phyloP scores from a whole-genome alignment of 345 rosid species.

The Boechera divaricarpa region DNA sequence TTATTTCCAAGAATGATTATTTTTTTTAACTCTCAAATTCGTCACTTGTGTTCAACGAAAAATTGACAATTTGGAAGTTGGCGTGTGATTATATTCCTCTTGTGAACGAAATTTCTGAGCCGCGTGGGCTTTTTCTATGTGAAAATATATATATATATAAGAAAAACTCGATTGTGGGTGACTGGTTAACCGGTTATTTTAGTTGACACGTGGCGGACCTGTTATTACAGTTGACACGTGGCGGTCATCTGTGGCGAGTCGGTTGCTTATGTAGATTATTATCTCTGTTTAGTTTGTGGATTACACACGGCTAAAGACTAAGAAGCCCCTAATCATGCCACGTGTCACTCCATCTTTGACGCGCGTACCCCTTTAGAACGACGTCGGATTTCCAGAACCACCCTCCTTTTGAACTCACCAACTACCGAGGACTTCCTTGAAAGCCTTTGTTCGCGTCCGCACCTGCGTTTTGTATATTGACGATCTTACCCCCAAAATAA shows the following conservation, averaged over 20 bases:
- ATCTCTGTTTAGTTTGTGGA: slow-evolving; percentile 35
- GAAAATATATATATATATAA: background rate
- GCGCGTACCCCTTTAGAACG: slow-evolving; percentile 38
- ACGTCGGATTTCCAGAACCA: slow-evolving; percentile 18
- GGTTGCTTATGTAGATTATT: slow-evolving; percentile 24
- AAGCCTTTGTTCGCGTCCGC: slow-evolving; percentile 33
- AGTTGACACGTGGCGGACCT: slow-evolving; percentile 61
- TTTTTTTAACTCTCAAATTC: background rate
- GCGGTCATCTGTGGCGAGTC: slow-evolving; percentile 33
- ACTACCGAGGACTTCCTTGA: slow-evolving; percentile 23
- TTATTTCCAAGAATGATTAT: background rate
- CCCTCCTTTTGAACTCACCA: slow-evolving; percentile 13
- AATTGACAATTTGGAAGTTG: slow-evolving; percentile 42
- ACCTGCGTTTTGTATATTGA: slow-evolving; percentile 22
- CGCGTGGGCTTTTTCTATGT: slow-evolving; percentile 3
- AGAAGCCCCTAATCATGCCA: slow-evolving; percentile 40
- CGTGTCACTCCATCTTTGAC: slow-evolving; percentile 46
- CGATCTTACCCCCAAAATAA: slow-evolving; percentile 23
- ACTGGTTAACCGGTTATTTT: slow-evolving; percentile 48
- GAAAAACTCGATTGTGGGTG: slow-evolving; percentile 1
- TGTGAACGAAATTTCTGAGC: slow-evolving; percentile 20
- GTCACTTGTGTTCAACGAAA: slow-evolving; percentile 26
- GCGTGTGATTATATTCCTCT: slow-evolving; percentile 23
- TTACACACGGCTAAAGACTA: slow-evolving; percentile 47
- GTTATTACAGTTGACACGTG: slow-evolving; percentile 55